Base-by-base conservation (phyloP, 306 rosid species). In the Mucuna pruriens region DNA sequence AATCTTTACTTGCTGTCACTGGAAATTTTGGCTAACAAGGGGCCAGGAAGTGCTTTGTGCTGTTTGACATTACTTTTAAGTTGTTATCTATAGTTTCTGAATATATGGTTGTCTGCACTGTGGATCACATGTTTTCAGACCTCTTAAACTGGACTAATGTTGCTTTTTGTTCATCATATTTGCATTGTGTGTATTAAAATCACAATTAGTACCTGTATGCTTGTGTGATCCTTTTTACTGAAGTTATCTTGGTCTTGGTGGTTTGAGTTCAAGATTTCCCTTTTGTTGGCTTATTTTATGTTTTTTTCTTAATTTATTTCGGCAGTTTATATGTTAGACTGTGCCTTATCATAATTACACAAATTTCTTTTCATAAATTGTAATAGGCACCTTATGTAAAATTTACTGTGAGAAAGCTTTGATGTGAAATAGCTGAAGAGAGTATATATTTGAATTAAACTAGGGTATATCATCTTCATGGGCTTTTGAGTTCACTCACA, bases 1-100 rank as follows among this genome's bases (percentile, higher is more conserved):
- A n/a, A 26, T 71, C 55, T 17, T 77, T 69, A 15, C 61, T 38
- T 67, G 62, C 45, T 75, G 20, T 60, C 31, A 31, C 79, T 55
- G 52, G 66, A 60, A 44, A 23, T 54, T 66, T 83, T 67, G 19
- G 26, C 49, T 66, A 70, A 82, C n/a, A n/a, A n/a, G n/a, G 65
- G 74, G 0, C 10, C 29, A n/a, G 39, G 80, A 49, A 39, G 16
- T 39, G 39, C 49, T 81, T 44, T 69, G 25, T 38, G 71, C 51
- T 54, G 33, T 63, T 46, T 79, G 25, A 16, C 49, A 26, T 52
- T 60, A 46, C 31, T 71, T 64, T 9, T 25, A n/a, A n/a, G n/a
- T 38, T 55, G 36, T 79, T 62, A 62, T 79, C 23, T 67, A 42
- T 74, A 48, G 55, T 31, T 65, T 79, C 36, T 64, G 68, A 23